phyloP scores from a whole-genome alignment of 2,329 filamentous ascomycete genomes.

The Arthrobotrys sphaeroides region DNA sequence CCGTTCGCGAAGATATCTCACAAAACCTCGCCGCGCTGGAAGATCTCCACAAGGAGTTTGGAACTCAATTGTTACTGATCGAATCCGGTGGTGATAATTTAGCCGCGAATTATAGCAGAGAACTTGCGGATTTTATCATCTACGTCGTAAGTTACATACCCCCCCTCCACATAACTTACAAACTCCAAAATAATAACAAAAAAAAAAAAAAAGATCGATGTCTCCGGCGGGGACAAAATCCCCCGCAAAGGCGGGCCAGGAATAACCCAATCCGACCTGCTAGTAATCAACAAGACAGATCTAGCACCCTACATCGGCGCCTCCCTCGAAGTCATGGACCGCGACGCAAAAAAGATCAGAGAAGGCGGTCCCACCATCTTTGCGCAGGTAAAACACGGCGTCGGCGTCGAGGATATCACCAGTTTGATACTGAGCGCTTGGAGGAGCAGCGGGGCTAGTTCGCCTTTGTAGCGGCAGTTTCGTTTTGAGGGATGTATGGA shows the following conservation, averaged over 20 bases:
- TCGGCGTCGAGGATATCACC: conserved; percentile 85
- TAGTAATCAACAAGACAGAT: conserved; percentile 98
- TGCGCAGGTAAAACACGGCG: conserved; percentile 93
- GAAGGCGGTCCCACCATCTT: conserved; percentile 96
- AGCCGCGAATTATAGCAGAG: conserved; percentile 93
- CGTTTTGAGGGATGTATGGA: not conserved
- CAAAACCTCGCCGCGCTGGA: conserved; percentile 93
- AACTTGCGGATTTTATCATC: conserved; percentile 96
- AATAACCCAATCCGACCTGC: conserved; percentile 92
- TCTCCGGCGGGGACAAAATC: conserved; percentile 94
- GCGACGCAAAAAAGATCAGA: conserved; percentile 91
- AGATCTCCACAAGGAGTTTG: conserved; percentile 82
- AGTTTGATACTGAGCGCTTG: conserved; percentile 89
- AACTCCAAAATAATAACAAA: not conserved
- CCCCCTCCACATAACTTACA: not conserved
- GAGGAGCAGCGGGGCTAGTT: conserved; percentile 82
- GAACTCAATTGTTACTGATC: conserved; percentile 86
- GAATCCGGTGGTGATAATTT: conserved; percentile 96
- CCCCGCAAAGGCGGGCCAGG: conserved; percentile 94
- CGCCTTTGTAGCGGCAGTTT: conserved; percentile 8
- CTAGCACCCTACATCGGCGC: conserved; percentile 89
- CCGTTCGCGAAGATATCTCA: conserved; percentile 95
- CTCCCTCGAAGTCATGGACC: conserved; percentile 88
- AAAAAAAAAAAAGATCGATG: conserved; percentile 73
- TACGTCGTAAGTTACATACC: conserved; percentile 74